A percentile compares a stretch with the other conserved stretches of the same genome.
Conservation (phyloP, 2,329 filamentous ascomycete species). For the Cordyceps fumosorosea region DNA sequence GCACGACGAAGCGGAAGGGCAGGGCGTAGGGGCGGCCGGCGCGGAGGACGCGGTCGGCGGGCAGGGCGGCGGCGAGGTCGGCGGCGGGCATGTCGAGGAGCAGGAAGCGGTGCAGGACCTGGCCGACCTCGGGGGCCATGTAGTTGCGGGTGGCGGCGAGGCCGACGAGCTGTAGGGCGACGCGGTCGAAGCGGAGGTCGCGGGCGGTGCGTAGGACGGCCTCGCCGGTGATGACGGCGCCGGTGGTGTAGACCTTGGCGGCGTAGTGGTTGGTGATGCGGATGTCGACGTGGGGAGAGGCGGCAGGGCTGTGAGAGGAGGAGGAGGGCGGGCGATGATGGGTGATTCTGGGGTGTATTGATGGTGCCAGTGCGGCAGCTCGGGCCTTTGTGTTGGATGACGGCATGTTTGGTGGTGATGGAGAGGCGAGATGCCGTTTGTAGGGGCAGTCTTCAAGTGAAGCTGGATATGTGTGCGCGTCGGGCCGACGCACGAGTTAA, state of each 20-base stretch:
- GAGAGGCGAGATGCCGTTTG: no score
- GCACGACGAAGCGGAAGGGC: constrained; percentile 7
- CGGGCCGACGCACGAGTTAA: no score
- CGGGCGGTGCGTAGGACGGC: not conserved
- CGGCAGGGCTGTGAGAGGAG: no score
- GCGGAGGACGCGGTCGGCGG: not conserved
- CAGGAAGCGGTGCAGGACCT: constrained; percentile 6
- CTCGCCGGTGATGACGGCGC: not conserved
- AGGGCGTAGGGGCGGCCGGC: constrained; percentile 1
- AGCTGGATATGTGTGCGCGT: no score
- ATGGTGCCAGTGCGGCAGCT: no score
- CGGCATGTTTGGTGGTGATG: no score
- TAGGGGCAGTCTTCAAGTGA: no score
- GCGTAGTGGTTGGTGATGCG: constrained; percentile 9
- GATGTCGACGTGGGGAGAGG: not conserved
- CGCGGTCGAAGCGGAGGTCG: not conserved
- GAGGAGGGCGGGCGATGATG: not conserved
- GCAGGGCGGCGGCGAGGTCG: not conserved
- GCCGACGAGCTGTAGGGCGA: constrained; percentile 6
- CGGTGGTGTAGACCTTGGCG: not conserved
- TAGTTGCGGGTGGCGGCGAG: constrained; percentile 5
- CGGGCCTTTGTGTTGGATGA: no score
- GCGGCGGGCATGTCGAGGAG: constrained; percentile 3
- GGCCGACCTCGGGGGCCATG: constrained; percentile 6
- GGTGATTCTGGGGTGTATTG: no score